Percentiles rank a stretch among this genome's conserved stretches.
Evolutionary conservation across 1,284 basidiomycete genomes (phyloP).

Genomic region (Leccinum subatratum): DNA sequence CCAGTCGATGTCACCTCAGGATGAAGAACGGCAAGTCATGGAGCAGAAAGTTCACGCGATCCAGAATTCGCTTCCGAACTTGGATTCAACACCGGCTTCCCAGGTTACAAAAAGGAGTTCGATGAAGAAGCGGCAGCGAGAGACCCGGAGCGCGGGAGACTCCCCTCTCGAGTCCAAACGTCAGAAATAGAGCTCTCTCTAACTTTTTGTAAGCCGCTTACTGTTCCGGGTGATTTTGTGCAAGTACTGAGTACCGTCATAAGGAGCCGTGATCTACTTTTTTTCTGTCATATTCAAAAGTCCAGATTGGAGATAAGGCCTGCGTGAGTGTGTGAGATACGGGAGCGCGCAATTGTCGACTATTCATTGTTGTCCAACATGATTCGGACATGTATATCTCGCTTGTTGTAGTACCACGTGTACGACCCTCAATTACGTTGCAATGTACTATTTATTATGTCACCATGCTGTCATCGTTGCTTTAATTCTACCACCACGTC

Average conservation of each 20-base stretch:
- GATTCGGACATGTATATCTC: neutral
- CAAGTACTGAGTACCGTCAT: neutral
- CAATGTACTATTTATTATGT: neutral
- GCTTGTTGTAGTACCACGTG: neutral
- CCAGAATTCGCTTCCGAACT: neutral
- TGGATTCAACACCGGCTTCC: neutral
- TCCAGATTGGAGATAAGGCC: neutral
- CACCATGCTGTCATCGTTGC: neutral
- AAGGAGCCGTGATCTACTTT: neutral
- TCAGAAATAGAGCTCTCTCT: neutral
- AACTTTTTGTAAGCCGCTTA: neutral
- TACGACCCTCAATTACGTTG: neutral
- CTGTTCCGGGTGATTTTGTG: neutral
- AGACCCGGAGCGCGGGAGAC: neutral
- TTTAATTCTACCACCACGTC: neutral
- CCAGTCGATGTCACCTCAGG: neutral
- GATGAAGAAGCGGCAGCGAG: neutral
- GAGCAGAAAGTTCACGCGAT: neutral
- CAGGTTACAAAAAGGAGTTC: neutral
- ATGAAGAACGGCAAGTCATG: neutral
- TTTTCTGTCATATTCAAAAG: neutral
- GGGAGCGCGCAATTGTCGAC: too few species aligned
- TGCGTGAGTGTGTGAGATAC: neutral
- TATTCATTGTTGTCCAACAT: neutral
- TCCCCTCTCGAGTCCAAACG: neutral